Conservation (phyloP, 2,329 filamentous ascomycete genomes). For the Plenodomus biglobosus region DNA sequence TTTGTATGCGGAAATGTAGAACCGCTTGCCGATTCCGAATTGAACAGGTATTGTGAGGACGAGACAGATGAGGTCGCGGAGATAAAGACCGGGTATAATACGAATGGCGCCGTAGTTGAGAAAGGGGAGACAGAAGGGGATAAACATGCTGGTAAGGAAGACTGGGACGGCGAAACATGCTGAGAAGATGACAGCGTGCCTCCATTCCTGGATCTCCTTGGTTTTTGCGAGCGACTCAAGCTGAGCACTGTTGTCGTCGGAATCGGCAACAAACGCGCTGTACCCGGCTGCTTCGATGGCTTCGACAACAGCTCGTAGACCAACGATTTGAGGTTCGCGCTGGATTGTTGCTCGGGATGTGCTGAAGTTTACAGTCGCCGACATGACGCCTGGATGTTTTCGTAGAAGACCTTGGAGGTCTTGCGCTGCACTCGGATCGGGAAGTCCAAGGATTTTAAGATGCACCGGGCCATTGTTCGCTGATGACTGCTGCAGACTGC, state of each 20-base stretch:
- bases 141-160: constrained; percentile 87
- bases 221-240: constrained; percentile 95
- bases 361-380: constrained; percentile 72
- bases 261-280: constrained; percentile 86
- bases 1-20: constrained; percentile 92
- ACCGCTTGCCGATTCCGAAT: constrained; percentile 92
- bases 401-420: constrained; percentile 69
- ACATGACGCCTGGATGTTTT: constrained; percentile 68
- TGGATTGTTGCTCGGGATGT: constrained; percentile 73
- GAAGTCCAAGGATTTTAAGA: constrained; percentile 81
- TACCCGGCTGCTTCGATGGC: constrained; percentile 78
- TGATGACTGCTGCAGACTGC: constrained; percentile 55
- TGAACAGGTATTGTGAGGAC: constrained; percentile 87
- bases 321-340: constrained; percentile 70
- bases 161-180: constrained; percentile 84
- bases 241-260: constrained; percentile 94
- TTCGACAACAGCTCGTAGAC: constrained; percentile 81
- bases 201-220: constrained; percentile 93
- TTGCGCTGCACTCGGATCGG: constrained; percentile 70
- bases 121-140: constrained; percentile 78
- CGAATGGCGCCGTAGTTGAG: constrained; percentile 76
- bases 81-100: constrained; percentile 73
- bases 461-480: constrained; percentile 65
- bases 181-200: constrained; percentile 74
- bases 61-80: constrained; percentile 85